These are phyloP conservation scores for Taphrina confusa DNA, from an alignment of 1,139 yeast species.

Conservation along the genomic window DNA sequence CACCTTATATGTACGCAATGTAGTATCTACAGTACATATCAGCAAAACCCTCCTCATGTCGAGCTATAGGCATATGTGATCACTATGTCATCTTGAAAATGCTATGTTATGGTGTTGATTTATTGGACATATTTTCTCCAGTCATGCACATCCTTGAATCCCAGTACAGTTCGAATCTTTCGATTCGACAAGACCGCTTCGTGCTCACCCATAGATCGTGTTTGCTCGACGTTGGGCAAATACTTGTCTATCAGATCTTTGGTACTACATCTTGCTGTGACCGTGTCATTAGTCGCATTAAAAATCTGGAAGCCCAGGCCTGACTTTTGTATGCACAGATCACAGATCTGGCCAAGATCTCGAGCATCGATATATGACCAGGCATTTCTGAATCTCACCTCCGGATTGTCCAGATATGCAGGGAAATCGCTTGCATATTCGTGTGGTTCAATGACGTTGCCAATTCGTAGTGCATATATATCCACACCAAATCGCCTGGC, in stretches of 20 bases:
- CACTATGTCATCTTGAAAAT: too few species aligned
- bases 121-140: conserved; percentile 32
- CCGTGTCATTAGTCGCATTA: conserved; percentile 32
- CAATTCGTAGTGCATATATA: conserved; percentile 35
- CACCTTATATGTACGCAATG: too few species aligned
- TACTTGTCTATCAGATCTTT: conserved; percentile 11
- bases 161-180: conserved; percentile 32
- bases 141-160: conserved; percentile 32
- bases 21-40: too few species aligned
- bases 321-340: conserved; percentile 29
- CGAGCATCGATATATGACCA: conserved; percentile 36
- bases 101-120: too few species aligned
- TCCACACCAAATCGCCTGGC: conserved; percentile 35
- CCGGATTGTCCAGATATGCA: conserved; percentile 24
- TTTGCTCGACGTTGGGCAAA: conserved; percentile 19
- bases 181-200: conserved; percentile 28
- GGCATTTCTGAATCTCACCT: conserved; percentile 23
- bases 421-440: conserved; percentile 26
- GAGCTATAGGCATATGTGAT: too few species aligned
- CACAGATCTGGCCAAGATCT: conserved; percentile 35
- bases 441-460: conserved; percentile 34
- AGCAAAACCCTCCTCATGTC: too few species aligned
- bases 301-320: conserved; percentile 33
- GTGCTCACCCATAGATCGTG: conserved; percentile 28
- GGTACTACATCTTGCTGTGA: conserved; percentile 25